Evolutionary conservation across 2,329 filamentous ascomycete genomes (phyloP).

Genomic region (Phaeosphaeria sp.): DNA sequence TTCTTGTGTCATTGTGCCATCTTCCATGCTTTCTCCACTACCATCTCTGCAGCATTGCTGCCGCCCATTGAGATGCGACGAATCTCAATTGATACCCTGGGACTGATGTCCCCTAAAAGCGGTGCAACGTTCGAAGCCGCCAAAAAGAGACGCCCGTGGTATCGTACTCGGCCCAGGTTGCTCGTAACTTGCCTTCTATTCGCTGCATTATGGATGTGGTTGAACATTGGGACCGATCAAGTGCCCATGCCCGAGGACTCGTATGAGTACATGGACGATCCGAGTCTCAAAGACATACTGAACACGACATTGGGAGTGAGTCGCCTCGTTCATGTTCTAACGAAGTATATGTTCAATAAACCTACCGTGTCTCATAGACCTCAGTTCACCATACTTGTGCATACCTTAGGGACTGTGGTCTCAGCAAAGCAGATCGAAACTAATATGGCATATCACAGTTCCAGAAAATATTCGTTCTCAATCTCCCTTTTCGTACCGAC

Average conservation of each 20-base stretch:
- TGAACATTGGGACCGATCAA: constrained; percentile 18
- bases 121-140: constrained; percentile 20
- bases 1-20: background rate
- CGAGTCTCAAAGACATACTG: constrained; percentile 30
- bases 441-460: constrained; percentile 50
- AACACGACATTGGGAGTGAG: constrained; percentile 38
- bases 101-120: constrained; percentile 27
- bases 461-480: constrained; percentile 61
- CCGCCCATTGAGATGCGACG: constrained; percentile 24
- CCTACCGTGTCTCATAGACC: background rate
- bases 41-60: constrained; percentile 3
- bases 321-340: background rate
- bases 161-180: constrained; percentile 26
- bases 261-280: constrained; percentile 29
- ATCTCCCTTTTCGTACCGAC: constrained; percentile 60
- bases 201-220: constrained; percentile 26
- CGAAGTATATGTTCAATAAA: background rate
- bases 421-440: background rate
- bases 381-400: background rate
- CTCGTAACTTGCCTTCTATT: constrained; percentile 33
- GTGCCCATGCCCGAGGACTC: constrained; percentile 30
- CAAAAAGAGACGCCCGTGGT: constrained; percentile 28
- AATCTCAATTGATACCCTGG: constrained; percentile 39
- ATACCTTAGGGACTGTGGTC: background rate
- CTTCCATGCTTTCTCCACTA: constrained; percentile 4